Conservation (phyloP, 208 protist species). For the Jaenimonas drosophilae region DNA sequence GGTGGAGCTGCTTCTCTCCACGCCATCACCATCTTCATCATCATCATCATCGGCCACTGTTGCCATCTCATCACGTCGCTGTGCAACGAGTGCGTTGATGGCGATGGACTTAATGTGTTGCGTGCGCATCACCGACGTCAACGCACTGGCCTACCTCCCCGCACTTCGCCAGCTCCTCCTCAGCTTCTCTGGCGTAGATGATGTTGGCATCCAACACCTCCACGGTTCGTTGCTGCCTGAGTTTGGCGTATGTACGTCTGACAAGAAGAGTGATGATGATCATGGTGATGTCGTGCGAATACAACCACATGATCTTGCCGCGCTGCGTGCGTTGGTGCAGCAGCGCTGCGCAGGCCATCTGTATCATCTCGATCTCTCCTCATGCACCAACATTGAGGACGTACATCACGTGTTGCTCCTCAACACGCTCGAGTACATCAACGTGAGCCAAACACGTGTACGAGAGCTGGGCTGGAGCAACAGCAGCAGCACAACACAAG, state of each 20-base stretch:
- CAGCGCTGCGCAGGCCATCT: slow-evolving; percentile 15
- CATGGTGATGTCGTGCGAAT: too few relatives aligned
- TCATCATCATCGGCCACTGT: too few relatives aligned
- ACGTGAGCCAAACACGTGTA: slow-evolving; percentile 39
- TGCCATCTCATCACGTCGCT: too few relatives aligned
- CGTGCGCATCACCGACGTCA: slow-evolving; percentile 16
- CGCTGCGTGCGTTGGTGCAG: too few relatives aligned
- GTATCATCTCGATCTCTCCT: slow-evolving; percentile 54
- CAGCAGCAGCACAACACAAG: neutral
- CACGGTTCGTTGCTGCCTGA: too few relatives aligned
- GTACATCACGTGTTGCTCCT: slow-evolving; percentile 11
- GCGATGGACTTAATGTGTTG: slow-evolving; percentile 43
- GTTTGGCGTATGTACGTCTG: too few relatives aligned
- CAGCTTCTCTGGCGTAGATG: slow-evolving; percentile 25
- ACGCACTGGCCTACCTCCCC: slow-evolving; percentile 20
- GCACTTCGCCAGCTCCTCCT: slow-evolving; percentile 36
- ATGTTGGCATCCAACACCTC: slow-evolving; percentile 16
- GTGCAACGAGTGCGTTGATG: too few relatives aligned
- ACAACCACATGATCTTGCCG: too few relatives aligned
- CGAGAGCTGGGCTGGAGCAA: too few relatives aligned
- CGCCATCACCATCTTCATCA: too few relatives aligned
- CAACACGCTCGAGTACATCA: slow-evolving; percentile 27
- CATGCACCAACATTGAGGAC: slow-evolving; percentile 21
- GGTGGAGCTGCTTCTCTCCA: too few relatives aligned
- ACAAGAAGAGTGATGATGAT: too few relatives aligned